These are phyloP conservation scores for Spathaspora girioi DNA, from an alignment of 805 yeast genomes.

Conservation along the genomic window DNA sequence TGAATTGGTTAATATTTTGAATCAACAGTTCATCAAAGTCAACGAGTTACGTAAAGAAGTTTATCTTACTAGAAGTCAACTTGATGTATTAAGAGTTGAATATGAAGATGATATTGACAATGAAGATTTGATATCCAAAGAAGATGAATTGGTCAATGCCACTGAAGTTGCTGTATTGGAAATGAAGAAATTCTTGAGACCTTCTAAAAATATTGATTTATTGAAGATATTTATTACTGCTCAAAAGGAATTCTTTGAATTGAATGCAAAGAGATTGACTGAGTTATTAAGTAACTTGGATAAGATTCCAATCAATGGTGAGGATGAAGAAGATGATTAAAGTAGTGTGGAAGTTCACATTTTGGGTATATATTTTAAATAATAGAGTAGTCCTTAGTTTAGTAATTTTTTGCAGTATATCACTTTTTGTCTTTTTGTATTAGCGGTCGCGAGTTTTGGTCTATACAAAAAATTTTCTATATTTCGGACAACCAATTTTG, in stretches of 20 bases:
- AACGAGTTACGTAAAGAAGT: conserved; percentile 62
- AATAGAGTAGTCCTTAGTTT: neutral
- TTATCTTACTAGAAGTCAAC: conserved; percentile 63
- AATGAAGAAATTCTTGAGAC: conserved; percentile 69
- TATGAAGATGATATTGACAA: conserved; percentile 43
- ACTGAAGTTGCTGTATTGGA: conserved; percentile 75
- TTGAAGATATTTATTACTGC: conserved; percentile 65
- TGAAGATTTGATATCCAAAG: conserved; percentile 52
- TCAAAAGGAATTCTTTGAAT: conserved; percentile 54
- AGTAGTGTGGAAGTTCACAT: neutral
- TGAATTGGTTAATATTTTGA: conserved; percentile 49
- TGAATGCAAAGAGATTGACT: conserved; percentile 31
- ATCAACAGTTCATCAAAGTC: conserved; percentile 59
- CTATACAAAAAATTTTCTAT: neutral
- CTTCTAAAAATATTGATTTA: conserved; percentile 59
- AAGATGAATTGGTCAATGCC: conserved; percentile 77
- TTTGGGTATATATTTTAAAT: too few relatives aligned
- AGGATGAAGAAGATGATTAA: conserved; percentile 24
- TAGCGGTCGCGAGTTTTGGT: neutral
- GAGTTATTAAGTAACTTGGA: conserved; percentile 27
- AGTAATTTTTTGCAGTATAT: too few relatives aligned
- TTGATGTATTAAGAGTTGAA: conserved; percentile 65
- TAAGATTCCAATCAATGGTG: conserved; percentile 33
- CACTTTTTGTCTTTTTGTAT: neutral
- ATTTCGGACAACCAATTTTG: neutral